Evolutionary conservation across 257 asterid genomes (phyloP).

Genomic region (Verbena officinalis): DNA sequence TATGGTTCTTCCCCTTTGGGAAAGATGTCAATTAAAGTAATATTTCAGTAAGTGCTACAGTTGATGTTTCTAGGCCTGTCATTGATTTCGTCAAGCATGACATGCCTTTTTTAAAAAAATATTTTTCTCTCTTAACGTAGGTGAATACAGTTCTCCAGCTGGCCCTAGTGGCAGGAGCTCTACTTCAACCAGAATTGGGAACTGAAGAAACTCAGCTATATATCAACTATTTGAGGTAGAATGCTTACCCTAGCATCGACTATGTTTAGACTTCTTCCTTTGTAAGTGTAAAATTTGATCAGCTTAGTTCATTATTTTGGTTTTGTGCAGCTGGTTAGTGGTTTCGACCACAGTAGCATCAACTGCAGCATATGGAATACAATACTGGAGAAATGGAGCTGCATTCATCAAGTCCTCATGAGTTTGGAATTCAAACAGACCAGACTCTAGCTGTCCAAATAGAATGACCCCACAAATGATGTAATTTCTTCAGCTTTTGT

Average conservation of each 20-base stretch:
- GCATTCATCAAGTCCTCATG: slow-evolving; percentile 21
- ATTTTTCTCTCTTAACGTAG: slow-evolving; percentile 37
- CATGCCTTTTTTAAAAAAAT: background rate
- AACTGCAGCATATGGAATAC: slow-evolving; percentile 86
- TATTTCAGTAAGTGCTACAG: background rate
- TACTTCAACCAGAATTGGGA: slow-evolving; percentile 93
- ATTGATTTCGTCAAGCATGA: background rate
- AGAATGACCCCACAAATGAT: background rate
- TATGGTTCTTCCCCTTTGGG: background rate
- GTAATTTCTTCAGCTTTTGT: background rate
- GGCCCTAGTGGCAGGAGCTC: slow-evolving; percentile 83
- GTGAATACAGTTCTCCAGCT: slow-evolving; percentile 88
- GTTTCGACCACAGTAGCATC: slow-evolving; percentile 81
- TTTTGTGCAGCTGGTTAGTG: slow-evolving; percentile 77
- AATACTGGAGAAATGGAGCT: slow-evolving; percentile 56
- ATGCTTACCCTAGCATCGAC: background rate
- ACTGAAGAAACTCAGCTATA: slow-evolving; percentile 66
- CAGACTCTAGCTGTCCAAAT: background rate
- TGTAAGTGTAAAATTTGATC: slow-evolving; percentile 10
- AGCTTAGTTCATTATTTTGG: slow-evolving; percentile 21
- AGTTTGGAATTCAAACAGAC: slow-evolving; percentile 12
- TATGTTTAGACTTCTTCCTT: background rate
- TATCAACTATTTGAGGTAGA: slow-evolving; percentile 68
- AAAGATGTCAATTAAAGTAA: background rate
- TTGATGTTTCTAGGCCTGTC: background rate